phyloP scores from a whole-genome alignment of 176 grass and related monocot species.

The Zoysia pacifica region DNA sequence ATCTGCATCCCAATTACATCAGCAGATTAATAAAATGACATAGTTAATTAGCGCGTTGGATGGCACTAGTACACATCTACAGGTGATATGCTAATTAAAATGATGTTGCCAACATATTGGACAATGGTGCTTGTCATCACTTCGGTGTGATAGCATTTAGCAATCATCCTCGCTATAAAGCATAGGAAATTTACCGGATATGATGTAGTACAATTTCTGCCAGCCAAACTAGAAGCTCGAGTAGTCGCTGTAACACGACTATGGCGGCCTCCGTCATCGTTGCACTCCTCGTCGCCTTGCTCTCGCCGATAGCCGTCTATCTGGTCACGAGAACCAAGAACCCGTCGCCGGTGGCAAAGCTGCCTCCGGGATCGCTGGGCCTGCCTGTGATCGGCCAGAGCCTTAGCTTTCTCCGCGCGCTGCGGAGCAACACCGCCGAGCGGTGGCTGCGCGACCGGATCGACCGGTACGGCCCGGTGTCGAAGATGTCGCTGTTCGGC shows the following conservation, averaged over 20 bases:
- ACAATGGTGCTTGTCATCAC: no score
- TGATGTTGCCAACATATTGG: no score
- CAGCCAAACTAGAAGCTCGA: background rate
- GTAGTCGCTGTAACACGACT: background rate
- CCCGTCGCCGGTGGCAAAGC: slow-evolving; percentile 17
- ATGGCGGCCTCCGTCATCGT: slow-evolving; percentile 5
- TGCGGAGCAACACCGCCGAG: slow-evolving; percentile 46
- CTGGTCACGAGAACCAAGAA: slow-evolving; percentile 15
- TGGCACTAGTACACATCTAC: no score
- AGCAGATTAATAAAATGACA: no score
- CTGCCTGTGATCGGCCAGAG: slow-evolving; percentile 58
- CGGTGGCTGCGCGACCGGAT: slow-evolving; percentile 36
- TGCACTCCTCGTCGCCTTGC: slow-evolving; percentile 3
- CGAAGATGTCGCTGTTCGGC: slow-evolving; percentile 60
- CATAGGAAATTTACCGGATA: no score
- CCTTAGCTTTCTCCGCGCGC: slow-evolving; percentile 50
- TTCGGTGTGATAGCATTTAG: no score
- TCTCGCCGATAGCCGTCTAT: background rate
- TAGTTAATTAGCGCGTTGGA: no score
- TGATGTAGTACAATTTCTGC: background rate
- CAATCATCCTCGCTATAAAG: no score
- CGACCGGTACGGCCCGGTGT: slow-evolving; percentile 48
- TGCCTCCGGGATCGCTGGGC: slow-evolving; percentile 53
- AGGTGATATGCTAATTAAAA: no score
- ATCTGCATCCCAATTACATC: no score